These are phyloP conservation scores for Aechmea fasciata DNA, from an alignment of 176 grass and related monocot species.

Conservation along the genomic window DNA sequence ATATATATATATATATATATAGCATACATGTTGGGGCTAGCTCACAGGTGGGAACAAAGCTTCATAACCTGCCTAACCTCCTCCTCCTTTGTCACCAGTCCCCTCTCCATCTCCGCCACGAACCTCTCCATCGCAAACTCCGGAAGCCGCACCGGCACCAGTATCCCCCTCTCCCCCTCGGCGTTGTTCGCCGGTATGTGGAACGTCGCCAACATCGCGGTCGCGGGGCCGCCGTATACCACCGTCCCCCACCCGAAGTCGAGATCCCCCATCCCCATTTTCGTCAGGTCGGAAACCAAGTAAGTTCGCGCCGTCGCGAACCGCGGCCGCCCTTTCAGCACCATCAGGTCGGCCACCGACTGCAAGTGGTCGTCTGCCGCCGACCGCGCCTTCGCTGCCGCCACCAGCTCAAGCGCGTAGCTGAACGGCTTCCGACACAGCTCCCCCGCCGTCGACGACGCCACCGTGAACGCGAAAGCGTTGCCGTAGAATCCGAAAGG, in stretches of 20 bases:
- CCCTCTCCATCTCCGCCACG: background rate
- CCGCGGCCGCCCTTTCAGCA: slow-evolving; percentile 16
- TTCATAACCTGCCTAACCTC: no score
- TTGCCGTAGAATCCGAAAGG: slow-evolving; percentile 20
- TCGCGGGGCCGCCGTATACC: slow-evolving; percentile 29
- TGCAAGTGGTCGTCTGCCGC: slow-evolving; percentile 10
- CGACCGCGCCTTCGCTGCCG: slow-evolving; percentile 10
- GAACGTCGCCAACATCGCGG: slow-evolving; percentile 21
- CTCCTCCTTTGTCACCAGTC: background rate
- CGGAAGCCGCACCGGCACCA: slow-evolving; percentile 24
- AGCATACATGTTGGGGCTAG: no score
- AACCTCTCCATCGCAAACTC: slow-evolving; percentile 19
- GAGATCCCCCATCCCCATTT: slow-evolving; percentile 16
- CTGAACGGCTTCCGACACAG: background rate
- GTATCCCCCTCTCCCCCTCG: slow-evolving; percentile 17
- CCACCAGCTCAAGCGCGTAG: slow-evolving; percentile 7
- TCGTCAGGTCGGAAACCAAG: slow-evolving; percentile 28
- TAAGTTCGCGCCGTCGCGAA: slow-evolving; percentile 25
- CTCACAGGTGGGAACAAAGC: no score
- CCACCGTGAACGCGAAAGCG: slow-evolving; percentile 10
- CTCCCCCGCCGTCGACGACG: background rate
- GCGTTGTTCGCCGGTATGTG: slow-evolving; percentile 1
- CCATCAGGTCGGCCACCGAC: slow-evolving; percentile 28
- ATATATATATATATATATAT: no score
- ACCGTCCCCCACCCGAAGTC: slow-evolving; percentile 37